These are phyloP conservation scores for Cutaneotrichosporon sp. DNA, from an alignment of 1,284 basidiomycete genomes.

Conservation along the genomic window DNA sequence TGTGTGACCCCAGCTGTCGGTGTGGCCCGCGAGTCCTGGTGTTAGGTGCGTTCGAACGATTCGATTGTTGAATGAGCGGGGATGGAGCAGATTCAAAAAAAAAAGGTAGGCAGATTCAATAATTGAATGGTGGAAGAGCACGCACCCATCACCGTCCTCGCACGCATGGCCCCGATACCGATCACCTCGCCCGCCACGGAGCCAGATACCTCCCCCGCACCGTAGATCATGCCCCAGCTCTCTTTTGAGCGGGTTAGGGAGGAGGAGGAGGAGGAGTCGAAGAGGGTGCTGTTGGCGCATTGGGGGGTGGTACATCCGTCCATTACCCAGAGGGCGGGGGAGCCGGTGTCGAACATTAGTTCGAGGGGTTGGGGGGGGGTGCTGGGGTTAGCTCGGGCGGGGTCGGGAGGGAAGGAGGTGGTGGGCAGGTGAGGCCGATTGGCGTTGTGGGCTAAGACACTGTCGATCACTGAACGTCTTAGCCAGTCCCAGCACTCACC, in stretches of 20 bases:
- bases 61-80: too few species aligned
- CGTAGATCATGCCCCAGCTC: background rate
- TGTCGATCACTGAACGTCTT: too few species aligned
- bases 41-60: background rate
- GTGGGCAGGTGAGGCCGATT: too few species aligned
- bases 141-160: background rate
- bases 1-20: background rate
- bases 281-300: background rate
- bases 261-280: background rate
- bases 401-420: too few species aligned
- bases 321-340: slow-evolving; percentile 12
- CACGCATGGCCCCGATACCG: background rate
- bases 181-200: background rate
- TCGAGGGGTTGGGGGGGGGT: slow-evolving; percentile 2
- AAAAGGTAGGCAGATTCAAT: too few species aligned
- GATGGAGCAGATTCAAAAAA: too few species aligned
- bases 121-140: background rate
- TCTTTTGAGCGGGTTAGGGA: background rate
- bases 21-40: background rate
- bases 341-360: slow-evolving; percentile 15
- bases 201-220: background rate
- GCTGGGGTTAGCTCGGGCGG: background rate
- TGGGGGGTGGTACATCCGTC: background rate
- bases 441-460: too few species aligned
- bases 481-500: background rate